Evolutionary conservation across 2,329 filamentous ascomycete genomes (phyloP).

Genomic region (Teratosphaeria nubilosa): DNA sequence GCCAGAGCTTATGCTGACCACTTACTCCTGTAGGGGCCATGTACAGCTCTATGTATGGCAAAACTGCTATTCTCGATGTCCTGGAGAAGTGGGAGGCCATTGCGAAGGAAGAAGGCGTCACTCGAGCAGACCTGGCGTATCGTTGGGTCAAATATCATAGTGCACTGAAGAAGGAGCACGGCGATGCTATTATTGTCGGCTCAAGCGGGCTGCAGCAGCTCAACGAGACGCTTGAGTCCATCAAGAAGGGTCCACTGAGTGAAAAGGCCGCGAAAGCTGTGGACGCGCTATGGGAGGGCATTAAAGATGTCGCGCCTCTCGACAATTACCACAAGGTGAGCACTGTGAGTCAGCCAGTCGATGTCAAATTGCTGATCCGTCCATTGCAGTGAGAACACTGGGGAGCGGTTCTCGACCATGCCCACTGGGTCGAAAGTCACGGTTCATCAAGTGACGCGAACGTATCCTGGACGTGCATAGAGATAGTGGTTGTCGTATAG

Average conservation of each 20-base stretch:
- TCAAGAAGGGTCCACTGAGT: conserved; percentile 24
- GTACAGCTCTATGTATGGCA: conserved; percentile 30
- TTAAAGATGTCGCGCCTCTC: conserved; percentile 26
- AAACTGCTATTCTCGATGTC: conserved; percentile 26
- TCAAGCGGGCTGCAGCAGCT: conserved; percentile 25
- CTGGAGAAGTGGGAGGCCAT: conserved; percentile 32
- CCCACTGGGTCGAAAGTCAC: no score
- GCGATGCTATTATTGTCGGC: conserved; percentile 34
- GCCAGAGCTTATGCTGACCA: neutral
- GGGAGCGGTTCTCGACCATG: no score
- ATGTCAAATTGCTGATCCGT: neutral
- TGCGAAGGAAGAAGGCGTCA: conserved; percentile 29
- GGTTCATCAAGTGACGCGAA: no score
- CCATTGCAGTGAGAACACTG: neutral
- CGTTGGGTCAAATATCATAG: conserved; percentile 34
- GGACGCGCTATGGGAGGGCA: conserved; percentile 25
- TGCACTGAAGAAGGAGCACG: conserved; percentile 27
- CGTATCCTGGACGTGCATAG: no score
- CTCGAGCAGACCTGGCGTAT: conserved; percentile 34
- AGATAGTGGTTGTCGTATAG: no score
- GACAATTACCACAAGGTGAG: conserved; percentile 17
- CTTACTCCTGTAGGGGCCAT: conserved; percentile 10
- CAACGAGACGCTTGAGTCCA: conserved; percentile 21
- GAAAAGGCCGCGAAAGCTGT: conserved; percentile 23
- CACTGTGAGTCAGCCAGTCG: no score